Evolutionary conservation across 768 basidiomycete genomes (phyloP).

Genomic region (Leccinum broughii): DNA sequence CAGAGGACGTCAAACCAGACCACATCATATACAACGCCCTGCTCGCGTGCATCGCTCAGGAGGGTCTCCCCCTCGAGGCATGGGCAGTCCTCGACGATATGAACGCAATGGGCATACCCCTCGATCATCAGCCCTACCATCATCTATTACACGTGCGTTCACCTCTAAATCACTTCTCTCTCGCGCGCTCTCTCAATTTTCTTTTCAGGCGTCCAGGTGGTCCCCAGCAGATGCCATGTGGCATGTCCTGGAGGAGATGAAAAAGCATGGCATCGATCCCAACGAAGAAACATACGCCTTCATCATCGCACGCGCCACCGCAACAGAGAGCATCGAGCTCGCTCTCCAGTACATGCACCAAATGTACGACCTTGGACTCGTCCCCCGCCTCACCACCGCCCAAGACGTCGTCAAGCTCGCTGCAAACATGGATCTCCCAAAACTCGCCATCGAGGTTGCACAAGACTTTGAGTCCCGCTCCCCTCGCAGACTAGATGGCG

Average conservation of each 20-base stretch:
- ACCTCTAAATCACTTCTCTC: not conserved
- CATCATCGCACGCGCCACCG: conserved; percentile 49
- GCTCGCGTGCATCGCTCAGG: conserved; percentile 47
- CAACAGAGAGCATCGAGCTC: conserved; percentile 59
- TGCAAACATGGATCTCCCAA: conserved; percentile 53
- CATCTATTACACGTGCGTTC: conserved; percentile 56
- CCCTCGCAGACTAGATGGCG: conserved; percentile 50
- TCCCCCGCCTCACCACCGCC: conserved; percentile 49
- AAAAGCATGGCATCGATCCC: conserved; percentile 46
- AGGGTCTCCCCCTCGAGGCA: conserved; percentile 49
- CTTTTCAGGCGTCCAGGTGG: conserved; percentile 46
- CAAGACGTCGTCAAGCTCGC: conserved; percentile 56
- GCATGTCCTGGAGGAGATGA: conserved; percentile 58
- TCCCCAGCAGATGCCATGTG: conserved; percentile 41
- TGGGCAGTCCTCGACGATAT: conserved; percentile 74
- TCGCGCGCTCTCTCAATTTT: conserved; percentile 17
- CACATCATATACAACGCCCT: conserved; percentile 56
- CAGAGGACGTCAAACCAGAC: conserved; percentile 51
- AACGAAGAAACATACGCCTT: conserved; percentile 53
- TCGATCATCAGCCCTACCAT: conserved; percentile 54
- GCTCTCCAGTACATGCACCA: conserved; percentile 61
- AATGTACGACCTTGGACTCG: conserved; percentile 53
- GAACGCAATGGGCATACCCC: conserved; percentile 48
- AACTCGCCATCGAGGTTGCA: conserved; percentile 73
- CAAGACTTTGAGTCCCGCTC: conserved; percentile 54